Evolutionary conservation across 371 early-diverging fungal species (phyloP).

Genomic region (Apophysomyces sp.): DNA sequence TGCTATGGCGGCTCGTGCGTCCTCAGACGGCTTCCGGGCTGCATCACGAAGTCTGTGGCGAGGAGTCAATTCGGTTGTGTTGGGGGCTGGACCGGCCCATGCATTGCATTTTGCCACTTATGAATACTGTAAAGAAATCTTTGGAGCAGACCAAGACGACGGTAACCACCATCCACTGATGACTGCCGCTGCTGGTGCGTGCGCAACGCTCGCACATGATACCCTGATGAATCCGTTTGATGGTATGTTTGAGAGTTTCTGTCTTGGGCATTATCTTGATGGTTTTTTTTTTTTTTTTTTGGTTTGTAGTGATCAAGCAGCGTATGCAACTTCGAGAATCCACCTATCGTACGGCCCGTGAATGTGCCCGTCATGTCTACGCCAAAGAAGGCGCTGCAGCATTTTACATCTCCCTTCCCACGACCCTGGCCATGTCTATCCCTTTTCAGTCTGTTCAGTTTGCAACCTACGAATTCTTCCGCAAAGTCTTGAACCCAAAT

Average conservation of each 20-base stretch:
- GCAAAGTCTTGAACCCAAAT: conserved; percentile 72
- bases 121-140: conserved; percentile 81
- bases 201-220: conserved; percentile 88
- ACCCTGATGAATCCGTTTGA: conserved; percentile 95
- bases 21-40: background rate
- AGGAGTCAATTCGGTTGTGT: conserved; percentile 87
- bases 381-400: conserved; percentile 79
- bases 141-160: conserved; percentile 48
- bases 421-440: conserved; percentile 88
- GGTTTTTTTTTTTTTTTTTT: background rate
- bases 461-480: conserved; percentile 84
- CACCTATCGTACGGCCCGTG: conserved; percentile 60
- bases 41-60: conserved; percentile 77
- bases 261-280: background rate
- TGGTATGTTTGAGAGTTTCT: conserved; percentile 42
- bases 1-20: background rate
- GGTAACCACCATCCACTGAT: conserved; percentile 63
- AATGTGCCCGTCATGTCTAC: conserved; percentile 68
- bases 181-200: conserved; percentile 83
- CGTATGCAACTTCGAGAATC: conserved; percentile 88
- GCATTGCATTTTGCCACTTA: conserved; percentile 96
- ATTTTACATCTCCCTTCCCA: conserved; percentile 93
- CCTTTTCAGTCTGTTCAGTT: conserved; percentile 95
- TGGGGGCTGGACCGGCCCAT: conserved; percentile 96
- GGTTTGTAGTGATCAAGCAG: conserved; percentile 82